A percentile compares a stretch with the other conserved stretches of the same genome.
Evolutionary conservation across 306 rosid genomes (phyloP).

Genomic region (Lagenaria siceraria): DNA sequence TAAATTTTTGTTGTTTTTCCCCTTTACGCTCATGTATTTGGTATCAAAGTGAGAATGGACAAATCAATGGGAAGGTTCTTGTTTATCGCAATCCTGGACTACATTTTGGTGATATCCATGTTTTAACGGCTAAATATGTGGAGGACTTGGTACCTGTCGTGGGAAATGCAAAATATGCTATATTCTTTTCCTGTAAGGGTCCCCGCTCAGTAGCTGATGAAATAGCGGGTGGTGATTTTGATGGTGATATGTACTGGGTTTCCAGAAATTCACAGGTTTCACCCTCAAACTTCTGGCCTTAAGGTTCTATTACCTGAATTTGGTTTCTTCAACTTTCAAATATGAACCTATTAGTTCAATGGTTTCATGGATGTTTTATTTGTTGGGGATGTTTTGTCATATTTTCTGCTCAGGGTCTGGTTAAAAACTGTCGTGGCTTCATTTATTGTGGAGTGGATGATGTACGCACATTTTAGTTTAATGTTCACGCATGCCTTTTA

Average conservation of each 20-base stretch:
- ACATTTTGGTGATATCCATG: constrained; percentile 79
- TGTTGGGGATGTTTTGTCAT: neutral
- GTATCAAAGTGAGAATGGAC: constrained; percentile 43
- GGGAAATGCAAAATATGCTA: constrained; percentile 59
- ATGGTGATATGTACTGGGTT: constrained; percentile 81
- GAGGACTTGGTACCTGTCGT: constrained; percentile 30
- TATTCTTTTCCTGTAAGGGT: constrained; percentile 71
- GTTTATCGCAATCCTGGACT: constrained; percentile 73
- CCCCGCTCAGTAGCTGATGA: constrained; percentile 73
- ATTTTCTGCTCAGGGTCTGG: neutral
- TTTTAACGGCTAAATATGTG: constrained; percentile 40
- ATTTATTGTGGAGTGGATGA: neutral
- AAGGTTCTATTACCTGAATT: neutral
- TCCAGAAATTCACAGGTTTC: constrained; percentile 57
- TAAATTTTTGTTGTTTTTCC: too few relatives aligned
- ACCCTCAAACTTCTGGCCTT: neutral
- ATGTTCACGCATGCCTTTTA: neutral
- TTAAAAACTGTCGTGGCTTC: neutral
- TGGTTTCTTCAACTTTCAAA: neutral
- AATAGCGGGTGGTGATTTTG: constrained; percentile 83
- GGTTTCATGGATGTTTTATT: neutral
- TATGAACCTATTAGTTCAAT: neutral
- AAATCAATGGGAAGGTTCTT: constrained; percentile 50
- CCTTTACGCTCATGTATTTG: neutral
- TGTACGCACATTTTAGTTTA: neutral